Percentiles rank a stretch among this genome's conserved stretches.
phyloP scores from a whole-genome alignment of 495 filamentous ascomycete species.

The Hypoxylon cercidicola region DNA sequence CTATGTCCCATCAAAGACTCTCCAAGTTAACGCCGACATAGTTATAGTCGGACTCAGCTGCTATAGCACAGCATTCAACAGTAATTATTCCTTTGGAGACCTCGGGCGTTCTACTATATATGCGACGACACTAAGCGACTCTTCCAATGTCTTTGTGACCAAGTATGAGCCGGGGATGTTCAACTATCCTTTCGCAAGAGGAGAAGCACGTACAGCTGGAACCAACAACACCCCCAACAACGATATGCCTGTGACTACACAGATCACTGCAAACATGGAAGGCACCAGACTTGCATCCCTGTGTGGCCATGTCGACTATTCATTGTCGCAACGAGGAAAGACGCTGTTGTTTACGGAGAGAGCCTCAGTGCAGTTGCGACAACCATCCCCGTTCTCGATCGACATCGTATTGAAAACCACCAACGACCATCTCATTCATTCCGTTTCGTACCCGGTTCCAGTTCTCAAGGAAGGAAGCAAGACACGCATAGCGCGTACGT shows the following conservation, averaged over 20 bases:
- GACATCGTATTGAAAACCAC: conserved; percentile 42
- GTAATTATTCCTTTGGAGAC: too few species aligned
- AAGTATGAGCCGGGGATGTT: conserved; percentile 37
- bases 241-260: neutral
- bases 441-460: conserved; percentile 54
- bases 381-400: conserved; percentile 48
- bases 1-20: conserved; percentile 45
- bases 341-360: conserved; percentile 37
- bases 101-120: too few species aligned
- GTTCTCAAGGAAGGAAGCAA: conserved; percentile 48
- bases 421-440: conserved; percentile 26
- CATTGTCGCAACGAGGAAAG: conserved; percentile 36
- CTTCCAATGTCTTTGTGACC: conserved; percentile 47
- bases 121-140: conserved; percentile 30
- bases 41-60: conserved; percentile 39
- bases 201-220: neutral
- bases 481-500: conserved; percentile 58
- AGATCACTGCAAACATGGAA: conserved; percentile 31
- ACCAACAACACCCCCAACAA: neutral
- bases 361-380: conserved; percentile 45
- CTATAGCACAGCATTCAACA: conserved; percentile 34
- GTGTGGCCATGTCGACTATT: conserved; percentile 46
- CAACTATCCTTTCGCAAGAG: conserved; percentile 21
- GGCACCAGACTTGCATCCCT: conserved; percentile 25
- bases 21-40: conserved; percentile 41